Conservation (phyloP, 176 grass and related monocot genomes). For the Oryza australiensis region DNA sequence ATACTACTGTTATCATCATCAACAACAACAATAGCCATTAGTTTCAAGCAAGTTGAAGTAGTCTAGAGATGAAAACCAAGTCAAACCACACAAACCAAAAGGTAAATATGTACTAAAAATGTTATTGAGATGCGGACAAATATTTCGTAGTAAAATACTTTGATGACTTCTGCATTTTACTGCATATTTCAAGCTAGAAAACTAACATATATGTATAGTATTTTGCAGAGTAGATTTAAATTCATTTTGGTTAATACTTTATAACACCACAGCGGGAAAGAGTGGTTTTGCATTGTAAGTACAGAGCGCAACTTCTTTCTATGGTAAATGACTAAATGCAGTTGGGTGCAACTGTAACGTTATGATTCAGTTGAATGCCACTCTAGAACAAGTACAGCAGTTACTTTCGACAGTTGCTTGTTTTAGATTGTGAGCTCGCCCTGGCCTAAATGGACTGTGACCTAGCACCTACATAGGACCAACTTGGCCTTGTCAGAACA, state of each 20-base stretch:
- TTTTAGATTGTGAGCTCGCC: neutral
- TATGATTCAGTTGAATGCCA: neutral
- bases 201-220: neutral
- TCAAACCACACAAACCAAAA: neutral
- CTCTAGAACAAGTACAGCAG: neutral
- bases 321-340: conserved; percentile 8
- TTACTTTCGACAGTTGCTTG: neutral
- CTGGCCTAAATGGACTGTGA: neutral
- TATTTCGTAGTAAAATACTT: neutral
- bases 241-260: neutral
- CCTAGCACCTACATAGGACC: too few species aligned
- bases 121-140: neutral
- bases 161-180: neutral
- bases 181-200: neutral
- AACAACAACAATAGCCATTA: neutral
- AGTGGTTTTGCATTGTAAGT: conserved; percentile 9
- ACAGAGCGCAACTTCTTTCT: neutral
- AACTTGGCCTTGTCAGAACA: neutral
- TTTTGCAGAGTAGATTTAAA: neutral
- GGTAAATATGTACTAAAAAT: neutral
- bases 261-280: neutral
- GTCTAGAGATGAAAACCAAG: neutral
- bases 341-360: neutral
- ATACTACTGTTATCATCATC: neutral
- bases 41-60: neutral